phyloP scores from a whole-genome alignment of 805 yeast species.

The Suhomyces prunicola region DNA sequence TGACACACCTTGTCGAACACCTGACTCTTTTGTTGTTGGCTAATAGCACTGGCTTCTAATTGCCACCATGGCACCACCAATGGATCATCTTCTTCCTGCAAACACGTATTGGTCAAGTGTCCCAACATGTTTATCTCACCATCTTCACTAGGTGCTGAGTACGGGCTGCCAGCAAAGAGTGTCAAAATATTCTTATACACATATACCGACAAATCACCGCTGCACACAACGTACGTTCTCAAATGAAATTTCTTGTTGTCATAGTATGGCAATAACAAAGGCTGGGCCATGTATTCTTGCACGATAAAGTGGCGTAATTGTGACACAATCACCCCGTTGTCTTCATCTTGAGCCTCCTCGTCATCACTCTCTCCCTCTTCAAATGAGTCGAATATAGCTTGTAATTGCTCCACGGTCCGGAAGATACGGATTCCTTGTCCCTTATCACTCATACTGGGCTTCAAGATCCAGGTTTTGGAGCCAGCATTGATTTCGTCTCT shows the following conservation, averaged over 20 bases:
- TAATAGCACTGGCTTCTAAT: constrained; percentile 40
- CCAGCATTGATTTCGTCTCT: constrained; percentile 68
- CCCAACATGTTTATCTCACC: constrained; percentile 52
- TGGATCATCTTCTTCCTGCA: constrained; percentile 56
- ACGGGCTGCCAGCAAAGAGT: constrained; percentile 66
- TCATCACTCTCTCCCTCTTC: constrained; percentile 66
- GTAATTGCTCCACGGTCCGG: constrained; percentile 73
- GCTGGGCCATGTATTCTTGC: constrained; percentile 72
- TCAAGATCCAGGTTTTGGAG: constrained; percentile 74
- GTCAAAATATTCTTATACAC: constrained; percentile 81
- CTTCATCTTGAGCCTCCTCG: constrained; percentile 20
- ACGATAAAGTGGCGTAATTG: constrained; percentile 89
- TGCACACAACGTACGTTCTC: constrained; percentile 75
- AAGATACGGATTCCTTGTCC: constrained; percentile 94
- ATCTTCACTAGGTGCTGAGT: constrained; percentile 25
- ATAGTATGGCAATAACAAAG: constrained; percentile 62
- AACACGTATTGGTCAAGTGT: constrained; percentile 91
- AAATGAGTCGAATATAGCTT: constrained; percentile 77
- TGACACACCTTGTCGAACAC: constrained; percentile 57
- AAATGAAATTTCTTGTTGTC: constrained; percentile 80
- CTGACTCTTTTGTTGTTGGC: constrained; percentile 27
- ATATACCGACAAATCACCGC: constrained; percentile 70
- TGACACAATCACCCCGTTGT: constrained; percentile 73
- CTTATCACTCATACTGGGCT: constrained; percentile 96
- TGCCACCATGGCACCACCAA: constrained; percentile 65